Evolutionary conservation across 2,329 filamentous ascomycete genomes (phyloP), one percentile per base, ranked within the genome.

Genomic region (Juglanconis oblonga): DNA sequence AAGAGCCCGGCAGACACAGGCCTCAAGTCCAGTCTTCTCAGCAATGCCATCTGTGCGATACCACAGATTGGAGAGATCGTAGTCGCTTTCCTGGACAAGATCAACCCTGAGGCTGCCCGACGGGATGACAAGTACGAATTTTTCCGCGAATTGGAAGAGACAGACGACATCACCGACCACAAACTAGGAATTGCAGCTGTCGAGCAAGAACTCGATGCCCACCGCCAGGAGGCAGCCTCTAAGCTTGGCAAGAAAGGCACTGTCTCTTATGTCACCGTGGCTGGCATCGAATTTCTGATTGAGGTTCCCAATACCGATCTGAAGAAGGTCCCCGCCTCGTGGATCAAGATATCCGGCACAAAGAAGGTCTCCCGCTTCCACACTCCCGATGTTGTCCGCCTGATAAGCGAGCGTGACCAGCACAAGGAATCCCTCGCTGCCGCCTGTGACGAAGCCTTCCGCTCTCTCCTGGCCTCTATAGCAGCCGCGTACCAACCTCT

Each of bases 311-410:
- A 96, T 73, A 74, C 82, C 1, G 85, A 91, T 57, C 82, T 97
- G 62, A 95, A 92, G 71, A 86, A 88, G 59, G 92, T 99, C 0
- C 95, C 95, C 0, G 94, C 95, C 4, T 96, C 91, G 0, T 99
- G 95, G 95, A 82, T 85, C 64, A 98, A 99, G 74, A 91, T 98
- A 68, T 96, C 90, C 59, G 93, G 94, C 53, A 99, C 95, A 6
- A 98, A 98, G 74, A 92, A 91, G 68, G 78, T 93, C 5, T 93
- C 92, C 0, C 88, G 95, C 61, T 99, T 98, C 73, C 95, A 99
- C 75, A 95, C 95, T 0, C 95, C 95, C 4, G 89, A 96, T 67
- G 91, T 97, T 31, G 82, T 96, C 52, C 86, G 86, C 63, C 82
- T 97, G 67, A 84, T 97, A 17, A 86, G 87, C 47, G 92, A 97